Evolutionary conservation across 495 filamentous ascomycete species (phyloP).

Genomic region (Aspergillus heteromorphus): DNA sequence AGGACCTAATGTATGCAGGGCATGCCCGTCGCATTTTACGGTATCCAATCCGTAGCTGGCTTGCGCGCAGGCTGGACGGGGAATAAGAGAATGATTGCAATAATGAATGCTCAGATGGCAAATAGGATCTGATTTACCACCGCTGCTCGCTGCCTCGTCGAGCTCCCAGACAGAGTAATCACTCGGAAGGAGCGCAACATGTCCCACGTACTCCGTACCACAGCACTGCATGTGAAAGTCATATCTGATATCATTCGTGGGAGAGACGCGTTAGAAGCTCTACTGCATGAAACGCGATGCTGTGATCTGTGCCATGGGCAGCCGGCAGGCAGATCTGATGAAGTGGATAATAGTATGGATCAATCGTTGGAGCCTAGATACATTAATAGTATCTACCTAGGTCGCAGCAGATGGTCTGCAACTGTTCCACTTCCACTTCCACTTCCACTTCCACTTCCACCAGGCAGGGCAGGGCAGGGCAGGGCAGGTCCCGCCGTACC

Average conservation of each 20-base stretch:
- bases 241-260: neutral
- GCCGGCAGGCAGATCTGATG: neutral
- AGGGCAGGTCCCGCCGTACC: neutral
- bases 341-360: neutral
- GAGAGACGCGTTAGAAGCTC: neutral
- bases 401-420: no score
- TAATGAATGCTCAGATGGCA: no score
- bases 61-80: neutral
- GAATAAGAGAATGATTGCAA: conserved; percentile 4
- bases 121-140: neutral
- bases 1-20: conserved; percentile 15
- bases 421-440: neutral
- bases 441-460: neutral
- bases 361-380: neutral
- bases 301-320: neutral
- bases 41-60: conserved; percentile 16
- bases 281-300: neutral
- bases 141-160: neutral
- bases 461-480: neutral
- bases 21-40: conserved; percentile 11
- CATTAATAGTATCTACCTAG: no score
- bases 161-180: neutral
- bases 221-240: neutral
- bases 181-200: neutral
- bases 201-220: neutral